Evolutionary conservation across 257 asterid species (phyloP).

Genomic region (Penstemon davidsonii): DNA sequence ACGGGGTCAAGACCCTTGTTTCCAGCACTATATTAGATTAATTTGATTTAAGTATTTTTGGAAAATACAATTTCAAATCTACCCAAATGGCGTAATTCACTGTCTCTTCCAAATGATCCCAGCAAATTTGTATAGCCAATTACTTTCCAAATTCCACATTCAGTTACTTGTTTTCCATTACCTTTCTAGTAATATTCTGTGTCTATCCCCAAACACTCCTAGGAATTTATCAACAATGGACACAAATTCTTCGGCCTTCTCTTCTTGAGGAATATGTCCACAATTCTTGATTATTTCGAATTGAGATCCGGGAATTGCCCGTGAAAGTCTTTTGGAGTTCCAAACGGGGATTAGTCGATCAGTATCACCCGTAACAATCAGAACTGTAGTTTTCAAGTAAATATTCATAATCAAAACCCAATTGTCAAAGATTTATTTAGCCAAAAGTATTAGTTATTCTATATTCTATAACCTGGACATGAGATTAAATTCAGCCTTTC

Average conservation of each 20-base stretch:
- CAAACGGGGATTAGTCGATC: conserved; percentile 92
- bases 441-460: background rate
- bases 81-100: background rate
- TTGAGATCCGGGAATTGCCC: conserved; percentile 74
- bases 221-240: conserved; percentile 70
- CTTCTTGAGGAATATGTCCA: conserved; percentile 96
- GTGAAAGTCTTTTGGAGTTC: conserved; percentile 79
- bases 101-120: conserved; percentile 12
- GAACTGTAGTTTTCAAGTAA: conserved; percentile 47
- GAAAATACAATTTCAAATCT: conserved; percentile 34
- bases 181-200: conserved; percentile 30
- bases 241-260: conserved; percentile 75
- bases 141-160: background rate
- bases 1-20: no score
- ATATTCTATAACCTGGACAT: conserved; percentile 69
- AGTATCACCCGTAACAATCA: conserved; percentile 81
- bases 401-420: conserved; percentile 26
- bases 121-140: conserved; percentile 9
- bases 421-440: background rate
- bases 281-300: conserved; percentile 77
- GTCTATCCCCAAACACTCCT: conserved; percentile 41
- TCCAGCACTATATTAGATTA: no score
- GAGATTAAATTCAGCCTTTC: conserved; percentile 67
- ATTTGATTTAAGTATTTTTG: background rate
- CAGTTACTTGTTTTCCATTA: no score